Evolutionary conservation across 768 basidiomycete genomes (phyloP).

Genomic region (Roridomyces roridus): DNA sequence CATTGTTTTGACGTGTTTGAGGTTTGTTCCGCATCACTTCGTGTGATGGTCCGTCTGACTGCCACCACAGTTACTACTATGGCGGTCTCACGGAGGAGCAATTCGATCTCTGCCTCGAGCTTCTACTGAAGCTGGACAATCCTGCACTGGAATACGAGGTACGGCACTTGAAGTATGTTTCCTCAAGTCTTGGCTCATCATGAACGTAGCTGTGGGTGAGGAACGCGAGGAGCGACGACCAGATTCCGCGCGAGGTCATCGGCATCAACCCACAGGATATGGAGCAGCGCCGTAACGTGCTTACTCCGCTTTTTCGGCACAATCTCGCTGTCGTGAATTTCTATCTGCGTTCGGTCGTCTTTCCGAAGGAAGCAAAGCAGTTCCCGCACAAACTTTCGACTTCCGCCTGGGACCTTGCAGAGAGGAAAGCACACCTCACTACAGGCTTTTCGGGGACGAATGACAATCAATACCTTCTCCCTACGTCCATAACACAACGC

Average conservation of each 20-base stretch:
- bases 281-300: slow-evolving; percentile 30
- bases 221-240: slow-evolving; percentile 18
- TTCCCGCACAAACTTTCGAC: slow-evolving; percentile 55
- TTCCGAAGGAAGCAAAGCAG: slow-evolving; percentile 56
- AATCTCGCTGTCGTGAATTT: slow-evolving; percentile 52
- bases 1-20: slow-evolving; percentile 46
- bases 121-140: slow-evolving; percentile 46
- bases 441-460: slow-evolving; percentile 62
- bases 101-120: slow-evolving; percentile 41
- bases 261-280: slow-evolving; percentile 51
- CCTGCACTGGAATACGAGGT: slow-evolving; percentile 46
- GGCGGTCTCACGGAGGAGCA: slow-evolving; percentile 47
- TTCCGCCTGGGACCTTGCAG: slow-evolving; percentile 51
- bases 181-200: background rate
- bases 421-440: background rate
- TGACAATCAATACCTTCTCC: slow-evolving; percentile 47
- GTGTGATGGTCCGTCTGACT: background rate
- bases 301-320: slow-evolving; percentile 42
- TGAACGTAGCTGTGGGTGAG: slow-evolving; percentile 37
- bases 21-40: slow-evolving; percentile 29
- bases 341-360: slow-evolving; percentile 51
- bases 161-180: background rate
- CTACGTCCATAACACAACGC: slow-evolving; percentile 39
- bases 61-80: slow-evolving; percentile 46
- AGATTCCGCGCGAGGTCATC: slow-evolving; percentile 39